Evolutionary conservation across 2,329 filamentous ascomycete genomes (phyloP).

Genomic region (Penicillium psychrosexuale): DNA sequence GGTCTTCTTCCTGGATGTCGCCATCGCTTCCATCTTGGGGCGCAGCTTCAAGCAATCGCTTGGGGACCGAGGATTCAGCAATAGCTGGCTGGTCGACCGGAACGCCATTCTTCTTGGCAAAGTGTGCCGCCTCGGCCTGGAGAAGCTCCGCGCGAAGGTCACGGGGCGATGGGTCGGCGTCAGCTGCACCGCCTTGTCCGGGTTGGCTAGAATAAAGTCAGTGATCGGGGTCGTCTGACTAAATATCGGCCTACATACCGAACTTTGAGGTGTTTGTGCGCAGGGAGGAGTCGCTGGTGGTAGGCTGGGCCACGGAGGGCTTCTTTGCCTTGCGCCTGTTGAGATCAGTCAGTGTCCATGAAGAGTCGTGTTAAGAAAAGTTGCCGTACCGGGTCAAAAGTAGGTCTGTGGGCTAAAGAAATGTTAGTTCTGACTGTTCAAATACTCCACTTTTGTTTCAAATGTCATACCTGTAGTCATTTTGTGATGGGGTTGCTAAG

Average conservation of each 20-base stretch:
- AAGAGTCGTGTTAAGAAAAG: background rate
- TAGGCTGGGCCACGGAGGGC: constrained; percentile 89
- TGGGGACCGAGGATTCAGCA: constrained; percentile 49
- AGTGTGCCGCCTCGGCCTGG: constrained; percentile 81
- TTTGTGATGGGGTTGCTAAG: constrained; percentile 12
- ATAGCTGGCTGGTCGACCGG: constrained; percentile 45
- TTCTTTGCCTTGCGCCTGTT: constrained; percentile 85
- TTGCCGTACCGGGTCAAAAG: constrained; percentile 79
- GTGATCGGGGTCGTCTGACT: background rate
- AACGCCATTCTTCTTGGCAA: constrained; percentile 74
- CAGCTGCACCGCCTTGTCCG: constrained; percentile 84
- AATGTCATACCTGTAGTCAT: constrained; percentile 44
- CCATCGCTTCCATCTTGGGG: constrained; percentile 31
- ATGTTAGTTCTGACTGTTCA: constrained; percentile 16
- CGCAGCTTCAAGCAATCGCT: constrained; percentile 62
- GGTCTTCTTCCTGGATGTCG: constrained; percentile 59
- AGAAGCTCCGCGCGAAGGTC: constrained; percentile 89
- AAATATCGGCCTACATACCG: constrained; percentile 50
- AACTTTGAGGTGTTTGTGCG: constrained; percentile 88
- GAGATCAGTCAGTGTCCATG: constrained; percentile 28
- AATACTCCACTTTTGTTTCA: no score
- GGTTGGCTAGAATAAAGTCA: constrained; percentile 56
- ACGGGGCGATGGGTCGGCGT: constrained; percentile 55
- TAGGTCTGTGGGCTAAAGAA: constrained; percentile 71
- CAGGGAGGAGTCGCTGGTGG: constrained; percentile 91